phyloP scores from a whole-genome alignment of 345 rosid species.

The Sisymbrium altissimum region DNA sequence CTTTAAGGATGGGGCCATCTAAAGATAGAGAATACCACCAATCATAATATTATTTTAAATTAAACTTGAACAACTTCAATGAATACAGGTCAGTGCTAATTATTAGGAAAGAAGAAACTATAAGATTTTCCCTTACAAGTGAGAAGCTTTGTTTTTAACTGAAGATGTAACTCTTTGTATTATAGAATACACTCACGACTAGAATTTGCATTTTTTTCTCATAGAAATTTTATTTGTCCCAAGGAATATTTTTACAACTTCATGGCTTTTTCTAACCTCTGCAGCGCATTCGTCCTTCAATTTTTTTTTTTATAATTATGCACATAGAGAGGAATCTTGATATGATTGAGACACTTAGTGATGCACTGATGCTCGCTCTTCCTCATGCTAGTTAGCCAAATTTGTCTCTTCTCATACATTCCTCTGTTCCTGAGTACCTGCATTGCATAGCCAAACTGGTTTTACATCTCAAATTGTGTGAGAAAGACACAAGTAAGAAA shows the following conservation, averaged over 20 bases:
- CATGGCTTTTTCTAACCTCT: neutral
- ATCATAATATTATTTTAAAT: conserved; percentile 26
- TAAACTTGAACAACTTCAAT: too few relatives aligned
- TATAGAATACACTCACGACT: too few relatives aligned
- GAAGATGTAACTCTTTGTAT: too few relatives aligned
- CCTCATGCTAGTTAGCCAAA: neutral
- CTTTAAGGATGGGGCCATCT: neutral
- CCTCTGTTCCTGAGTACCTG: conserved; percentile 37
- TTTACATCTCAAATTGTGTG: conserved; percentile 28
- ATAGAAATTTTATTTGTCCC: too few relatives aligned
- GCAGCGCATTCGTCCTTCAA: neutral
- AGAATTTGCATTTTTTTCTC: too few relatives aligned
- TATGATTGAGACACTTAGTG: neutral
- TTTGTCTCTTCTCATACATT: conserved; percentile 57
- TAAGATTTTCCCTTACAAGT: too few relatives aligned
- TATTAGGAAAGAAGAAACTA: too few relatives aligned
- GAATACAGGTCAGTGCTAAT: too few relatives aligned
- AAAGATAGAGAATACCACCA: conserved; percentile 28
- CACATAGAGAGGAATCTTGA: conserved; percentile 17
- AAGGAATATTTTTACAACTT: neutral
- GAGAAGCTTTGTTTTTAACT: too few relatives aligned
- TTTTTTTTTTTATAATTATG: too few relatives aligned
- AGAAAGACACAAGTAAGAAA: conserved; percentile 9
- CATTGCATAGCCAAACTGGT: conserved; percentile 41
- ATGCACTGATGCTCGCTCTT: neutral